Conservation (phyloP, 2,329 filamentous ascomycete species). For the Scleromitrula shiraiana region DNA sequence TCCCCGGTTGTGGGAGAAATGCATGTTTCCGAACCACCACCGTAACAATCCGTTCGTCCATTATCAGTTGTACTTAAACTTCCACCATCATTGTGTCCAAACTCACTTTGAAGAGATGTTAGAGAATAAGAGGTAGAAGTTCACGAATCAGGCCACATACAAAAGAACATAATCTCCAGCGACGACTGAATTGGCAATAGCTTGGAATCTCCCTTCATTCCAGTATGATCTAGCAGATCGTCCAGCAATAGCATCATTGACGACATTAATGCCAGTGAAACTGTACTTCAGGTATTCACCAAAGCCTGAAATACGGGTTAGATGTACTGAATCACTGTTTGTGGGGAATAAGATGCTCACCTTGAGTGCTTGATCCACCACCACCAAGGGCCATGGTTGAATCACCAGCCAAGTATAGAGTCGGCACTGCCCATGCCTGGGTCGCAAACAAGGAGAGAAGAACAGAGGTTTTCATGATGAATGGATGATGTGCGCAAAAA, state of each 20-base stretch:
- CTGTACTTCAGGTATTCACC: constrained; percentile 50
- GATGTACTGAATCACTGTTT: not conserved
- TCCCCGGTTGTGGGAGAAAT: constrained; percentile 38
- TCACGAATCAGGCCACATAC: not conserved
- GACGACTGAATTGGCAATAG: constrained; percentile 39
- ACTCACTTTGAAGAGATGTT: constrained; percentile 20
- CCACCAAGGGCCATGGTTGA: constrained; percentile 50
- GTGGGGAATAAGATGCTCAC: constrained; percentile 22
- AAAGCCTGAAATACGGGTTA: constrained; percentile 42
- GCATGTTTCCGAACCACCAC: constrained; percentile 39
- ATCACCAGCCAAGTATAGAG: constrained; percentile 51
- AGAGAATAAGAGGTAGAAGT: not conserved
- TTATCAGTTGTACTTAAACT: constrained; percentile 44
- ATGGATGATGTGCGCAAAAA: not conserved
- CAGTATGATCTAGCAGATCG: constrained; percentile 59
- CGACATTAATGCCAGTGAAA: constrained; percentile 38
- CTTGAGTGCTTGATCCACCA: constrained; percentile 36
- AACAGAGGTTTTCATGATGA: constrained; percentile 2
- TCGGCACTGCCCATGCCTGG: constrained; percentile 23
- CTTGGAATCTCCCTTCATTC: constrained; percentile 55
- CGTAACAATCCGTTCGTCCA: constrained; percentile 49
- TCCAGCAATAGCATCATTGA: constrained; percentile 59
- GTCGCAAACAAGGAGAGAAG: constrained; percentile 1
- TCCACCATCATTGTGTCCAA: constrained; percentile 66
- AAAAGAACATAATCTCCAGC: constrained; percentile 44